Conservation (phyloP, 2,329 filamentous ascomycete genomes). For the Aspergillus udagawae region DNA sequence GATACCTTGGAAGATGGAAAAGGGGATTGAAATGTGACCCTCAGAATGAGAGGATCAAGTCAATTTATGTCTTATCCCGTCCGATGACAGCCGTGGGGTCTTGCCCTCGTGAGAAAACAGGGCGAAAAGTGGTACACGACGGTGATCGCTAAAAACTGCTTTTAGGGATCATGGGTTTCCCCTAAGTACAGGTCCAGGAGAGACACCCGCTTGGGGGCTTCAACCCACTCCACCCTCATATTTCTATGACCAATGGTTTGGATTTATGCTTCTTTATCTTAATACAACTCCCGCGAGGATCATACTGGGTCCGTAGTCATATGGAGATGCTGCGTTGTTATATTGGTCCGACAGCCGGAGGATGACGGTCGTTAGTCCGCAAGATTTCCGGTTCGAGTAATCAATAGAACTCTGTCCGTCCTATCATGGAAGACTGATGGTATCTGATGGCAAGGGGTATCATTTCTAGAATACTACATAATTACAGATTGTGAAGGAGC, state of each 20-base stretch:
- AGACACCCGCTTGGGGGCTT: constrained; percentile 26
- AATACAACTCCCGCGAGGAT: neutral
- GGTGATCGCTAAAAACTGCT: constrained; percentile 43
- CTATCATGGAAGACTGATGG: neutral
- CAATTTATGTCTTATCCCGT: constrained; percentile 2
- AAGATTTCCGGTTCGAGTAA: neutral
- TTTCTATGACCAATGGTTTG: constrained; percentile 22
- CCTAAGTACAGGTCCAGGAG: constrained; percentile 49
- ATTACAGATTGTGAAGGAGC: neutral
- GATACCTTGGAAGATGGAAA: neutral
- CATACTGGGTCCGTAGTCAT: neutral
- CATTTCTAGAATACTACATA: constrained; percentile 1
- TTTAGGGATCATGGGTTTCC: constrained; percentile 44
- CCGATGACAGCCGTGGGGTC: constrained; percentile 8
- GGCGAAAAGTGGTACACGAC: neutral
- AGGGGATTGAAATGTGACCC: neutral
- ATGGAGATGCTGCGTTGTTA: neutral
- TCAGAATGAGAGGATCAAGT: neutral
- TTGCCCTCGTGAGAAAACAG: constrained; percentile 8
- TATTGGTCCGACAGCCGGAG: neutral
- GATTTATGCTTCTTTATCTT: neutral
- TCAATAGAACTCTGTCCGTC: neutral
- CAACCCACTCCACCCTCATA: constrained; percentile 21
- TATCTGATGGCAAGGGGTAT: constrained; percentile 1
- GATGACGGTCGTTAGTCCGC: neutral